These are phyloP conservation scores for Triticum timopheevii DNA, from an alignment of 176 grass and related monocot species.

Conservation along the genomic window DNA sequence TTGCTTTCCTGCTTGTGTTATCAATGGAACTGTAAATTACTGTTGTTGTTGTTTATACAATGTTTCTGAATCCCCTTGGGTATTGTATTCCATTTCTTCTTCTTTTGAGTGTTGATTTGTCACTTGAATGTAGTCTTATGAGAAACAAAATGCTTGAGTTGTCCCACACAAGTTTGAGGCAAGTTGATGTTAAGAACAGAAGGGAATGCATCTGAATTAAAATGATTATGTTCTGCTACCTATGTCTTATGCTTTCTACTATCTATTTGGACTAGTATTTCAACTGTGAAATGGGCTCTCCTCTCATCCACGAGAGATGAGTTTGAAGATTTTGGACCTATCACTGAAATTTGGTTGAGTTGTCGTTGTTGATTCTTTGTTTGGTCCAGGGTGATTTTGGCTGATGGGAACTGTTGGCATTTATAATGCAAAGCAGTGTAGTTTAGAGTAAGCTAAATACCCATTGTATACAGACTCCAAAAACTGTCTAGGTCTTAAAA, in stretches of 20 bases:
- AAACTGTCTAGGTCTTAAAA: background rate
- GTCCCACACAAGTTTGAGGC: background rate
- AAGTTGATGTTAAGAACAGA: background rate
- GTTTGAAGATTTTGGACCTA: background rate
- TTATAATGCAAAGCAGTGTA: background rate
- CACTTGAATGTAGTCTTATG: background rate
- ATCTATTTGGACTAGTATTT: background rate
- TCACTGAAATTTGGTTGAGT: background rate
- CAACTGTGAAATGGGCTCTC: background rate
- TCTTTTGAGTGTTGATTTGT: background rate
- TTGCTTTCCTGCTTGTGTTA: constrained; percentile 9
- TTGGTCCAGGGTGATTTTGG: background rate
- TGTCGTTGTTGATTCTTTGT: background rate
- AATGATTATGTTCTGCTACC: background rate
- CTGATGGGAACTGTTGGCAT: background rate
- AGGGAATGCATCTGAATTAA: background rate
- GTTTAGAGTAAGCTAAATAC: background rate
- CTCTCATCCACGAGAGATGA: background rate
- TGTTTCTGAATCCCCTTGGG: background rate
- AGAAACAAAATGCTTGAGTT: background rate
- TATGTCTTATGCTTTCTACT: background rate
- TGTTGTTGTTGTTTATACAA: background rate
- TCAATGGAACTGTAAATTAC: constrained; percentile 27
- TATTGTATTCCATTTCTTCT: background rate
- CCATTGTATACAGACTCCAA: background rate